Evolutionary conservation across 257 asterid genomes (phyloP).

Genomic region (Ilex aquifolium): DNA sequence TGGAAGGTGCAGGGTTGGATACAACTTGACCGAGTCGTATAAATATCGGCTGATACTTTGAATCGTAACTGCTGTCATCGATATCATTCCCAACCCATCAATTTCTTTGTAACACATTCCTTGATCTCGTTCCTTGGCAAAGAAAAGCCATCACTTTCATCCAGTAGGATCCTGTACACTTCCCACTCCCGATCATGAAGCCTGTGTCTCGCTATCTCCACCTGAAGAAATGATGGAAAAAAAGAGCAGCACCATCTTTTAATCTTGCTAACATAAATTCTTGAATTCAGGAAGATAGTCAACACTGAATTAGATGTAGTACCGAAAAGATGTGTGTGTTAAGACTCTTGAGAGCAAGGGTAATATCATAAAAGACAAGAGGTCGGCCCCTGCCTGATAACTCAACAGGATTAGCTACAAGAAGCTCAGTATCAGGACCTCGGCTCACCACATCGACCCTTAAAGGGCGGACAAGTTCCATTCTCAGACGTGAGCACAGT

Average conservation of each 20-base stretch:
- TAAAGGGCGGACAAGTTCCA: slow-evolving; percentile 57
- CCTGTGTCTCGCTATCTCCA: slow-evolving; percentile 59
- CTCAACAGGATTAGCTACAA: slow-evolving; percentile 77
- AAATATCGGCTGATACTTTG: too few relatives aligned
- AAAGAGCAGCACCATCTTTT: background rate
- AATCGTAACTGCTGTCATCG: background rate
- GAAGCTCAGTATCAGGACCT: slow-evolving; percentile 71
- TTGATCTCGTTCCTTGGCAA: slow-evolving; percentile 41
- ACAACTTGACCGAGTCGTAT: too few relatives aligned
- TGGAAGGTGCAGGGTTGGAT: too few relatives aligned
- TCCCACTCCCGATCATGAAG: slow-evolving; percentile 66
- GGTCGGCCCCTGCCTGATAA: slow-evolving; percentile 79
- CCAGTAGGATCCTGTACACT: slow-evolving; percentile 61
- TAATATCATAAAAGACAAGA: slow-evolving; percentile 68
- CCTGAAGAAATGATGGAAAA: slow-evolving; percentile 24
- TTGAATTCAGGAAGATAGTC: too few relatives aligned
- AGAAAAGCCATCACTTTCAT: slow-evolving; percentile 35
- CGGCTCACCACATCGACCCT: slow-evolving; percentile 49
- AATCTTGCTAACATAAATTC: too few relatives aligned
- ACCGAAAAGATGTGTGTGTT: slow-evolving; percentile 60
- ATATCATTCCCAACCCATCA: slow-evolving; percentile 62
- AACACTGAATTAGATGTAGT: background rate
- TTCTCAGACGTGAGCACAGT: slow-evolving; percentile 42
- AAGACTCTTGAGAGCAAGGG: slow-evolving; percentile 54
- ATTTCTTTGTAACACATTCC: slow-evolving; percentile 50